These are phyloP conservation scores for Plenodomus tracheiphilus DNA, from an alignment of 2,329 filamentous ascomycete species.

Conservation along the genomic window DNA sequence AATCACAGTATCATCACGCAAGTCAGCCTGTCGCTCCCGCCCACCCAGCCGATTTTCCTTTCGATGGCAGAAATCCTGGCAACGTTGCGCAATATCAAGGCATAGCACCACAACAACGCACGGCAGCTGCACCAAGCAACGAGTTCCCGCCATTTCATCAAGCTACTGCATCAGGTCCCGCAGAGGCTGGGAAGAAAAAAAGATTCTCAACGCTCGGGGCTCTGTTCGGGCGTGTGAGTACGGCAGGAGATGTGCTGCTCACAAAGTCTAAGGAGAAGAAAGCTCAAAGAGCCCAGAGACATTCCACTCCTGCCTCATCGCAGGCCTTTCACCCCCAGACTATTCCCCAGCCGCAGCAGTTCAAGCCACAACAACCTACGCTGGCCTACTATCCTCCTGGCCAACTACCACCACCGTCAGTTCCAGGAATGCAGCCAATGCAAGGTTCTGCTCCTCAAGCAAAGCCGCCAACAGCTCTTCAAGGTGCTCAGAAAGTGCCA, in stretches of 20 bases:
- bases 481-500: conserved; percentile 15
- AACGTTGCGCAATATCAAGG: conserved; percentile 25
- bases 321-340: conserved; percentile 16
- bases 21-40: conserved; percentile 35
- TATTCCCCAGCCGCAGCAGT: conserved; percentile 21
- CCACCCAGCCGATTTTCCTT: conserved; percentile 33
- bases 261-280: conserved; percentile 42
- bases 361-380: conserved; percentile 19
- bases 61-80: conserved; percentile 30
- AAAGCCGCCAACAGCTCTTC: conserved; percentile 13
- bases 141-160: not conserved
- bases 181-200: conserved; percentile 46
- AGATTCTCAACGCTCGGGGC: conserved; percentile 51
- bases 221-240: conserved; percentile 47
- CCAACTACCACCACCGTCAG: conserved; percentile 16
- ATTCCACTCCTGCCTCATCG: conserved; percentile 19
- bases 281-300: conserved; percentile 34
- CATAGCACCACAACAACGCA: conserved; percentile 26
- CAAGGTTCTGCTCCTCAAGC: conserved; percentile 14
- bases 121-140: conserved; percentile 2
- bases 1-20: conserved; percentile 34
- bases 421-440: conserved; percentile 20
- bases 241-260: conserved; percentile 27
- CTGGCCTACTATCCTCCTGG: conserved; percentile 18
- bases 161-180: conserved; percentile 12